Base-by-base conservation (phyloP, 768 basidiomycete genomes). In the Strobilomyces dryophilus region DNA sequence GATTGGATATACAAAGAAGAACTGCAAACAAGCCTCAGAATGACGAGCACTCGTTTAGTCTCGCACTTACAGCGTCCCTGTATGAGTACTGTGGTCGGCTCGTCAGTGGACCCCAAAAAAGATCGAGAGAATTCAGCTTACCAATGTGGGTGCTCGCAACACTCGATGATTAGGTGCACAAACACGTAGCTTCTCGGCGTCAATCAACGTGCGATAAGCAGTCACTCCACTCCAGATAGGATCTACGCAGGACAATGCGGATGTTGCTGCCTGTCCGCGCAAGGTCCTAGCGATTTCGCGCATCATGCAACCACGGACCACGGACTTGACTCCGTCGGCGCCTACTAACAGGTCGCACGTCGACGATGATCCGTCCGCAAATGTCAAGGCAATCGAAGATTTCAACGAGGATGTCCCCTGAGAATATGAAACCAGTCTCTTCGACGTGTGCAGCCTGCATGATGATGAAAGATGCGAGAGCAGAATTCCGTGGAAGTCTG, bases 241-340 rank as follows among this genome's bases (percentile, higher is more conserved):
- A 10, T 80, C 74, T 36, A 77, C 74, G 58, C 74, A 73, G 29
- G 75, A 68, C 50, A 74, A 63, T 32, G 76, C 63, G 51, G 67
- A 73, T 35, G 70, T 63, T 11, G 76, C 79, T 48, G 78, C 74
- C 49, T 70, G 53, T 72, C 68, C 50, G 61, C 64, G 56, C 66
- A 71, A 44, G 71, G 67, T 58, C 65, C 57, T 31, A 5, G 66
- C 57, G 21, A 66, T 47, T 50, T 71, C 67, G 1, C 57, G 54
- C 53, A 74, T 71, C 58, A 83, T 62, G 40, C 44, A 47, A 8
- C 57, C 53, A 20, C 77, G 72, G 18, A 71, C 79, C 52, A 71
- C 73, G 29, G 83, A 85, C 67, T 80, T 81, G 53, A 87, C 54
- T 5, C 85, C 85, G 57, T 87, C 85, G n/a, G 84, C 84, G 35